Percentiles rank a stretch among this genome's conserved stretches.
Conservation (phyloP, 306 rosid genomes). For the Castanea sativa region DNA sequence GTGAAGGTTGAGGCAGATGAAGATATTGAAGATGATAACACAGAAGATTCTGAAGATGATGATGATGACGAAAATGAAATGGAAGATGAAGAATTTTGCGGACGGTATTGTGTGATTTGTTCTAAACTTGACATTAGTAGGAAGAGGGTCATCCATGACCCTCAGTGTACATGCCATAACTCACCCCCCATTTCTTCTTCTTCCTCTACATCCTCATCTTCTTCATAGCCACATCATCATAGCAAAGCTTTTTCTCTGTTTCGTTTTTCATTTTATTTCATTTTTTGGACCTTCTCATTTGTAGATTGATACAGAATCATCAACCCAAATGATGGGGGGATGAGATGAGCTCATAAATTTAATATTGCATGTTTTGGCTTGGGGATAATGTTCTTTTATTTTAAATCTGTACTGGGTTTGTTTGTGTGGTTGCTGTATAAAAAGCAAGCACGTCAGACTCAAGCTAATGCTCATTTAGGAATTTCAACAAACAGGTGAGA, state of each 20-base stretch:
- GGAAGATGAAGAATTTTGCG: no score
- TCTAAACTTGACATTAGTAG: no score
- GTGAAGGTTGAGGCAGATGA: slow-evolving; percentile 36
- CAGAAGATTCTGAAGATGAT: no score
- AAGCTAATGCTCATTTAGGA: slow-evolving; percentile 15
- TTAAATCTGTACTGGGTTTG: slow-evolving; percentile 3
- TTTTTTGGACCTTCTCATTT: neutral
- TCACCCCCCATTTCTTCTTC: no score
- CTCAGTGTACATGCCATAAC: no score
- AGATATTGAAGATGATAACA: slow-evolving; percentile 22
- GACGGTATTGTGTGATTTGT: no score
- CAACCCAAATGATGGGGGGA: neutral
- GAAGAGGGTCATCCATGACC: no score
- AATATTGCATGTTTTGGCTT: neutral
- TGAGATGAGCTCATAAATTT: slow-evolving; percentile 3
- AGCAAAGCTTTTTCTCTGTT: neutral
- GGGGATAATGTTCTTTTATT: slow-evolving; percentile 8
- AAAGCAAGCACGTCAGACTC: neutral
- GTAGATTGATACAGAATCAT: slow-evolving; percentile 23
- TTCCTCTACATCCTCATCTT: slow-evolving; percentile 22
- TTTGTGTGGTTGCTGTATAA: neutral
- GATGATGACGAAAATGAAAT: no score
- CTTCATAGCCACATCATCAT: no score
- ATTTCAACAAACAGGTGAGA: slow-evolving; percentile 33
- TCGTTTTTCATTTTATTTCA: neutral